Evolutionary conservation across 2,329 filamentous ascomycete species (phyloP), one percentile per base, ranked within the genome.

Genomic region (Botryotinia convoluta): DNA sequence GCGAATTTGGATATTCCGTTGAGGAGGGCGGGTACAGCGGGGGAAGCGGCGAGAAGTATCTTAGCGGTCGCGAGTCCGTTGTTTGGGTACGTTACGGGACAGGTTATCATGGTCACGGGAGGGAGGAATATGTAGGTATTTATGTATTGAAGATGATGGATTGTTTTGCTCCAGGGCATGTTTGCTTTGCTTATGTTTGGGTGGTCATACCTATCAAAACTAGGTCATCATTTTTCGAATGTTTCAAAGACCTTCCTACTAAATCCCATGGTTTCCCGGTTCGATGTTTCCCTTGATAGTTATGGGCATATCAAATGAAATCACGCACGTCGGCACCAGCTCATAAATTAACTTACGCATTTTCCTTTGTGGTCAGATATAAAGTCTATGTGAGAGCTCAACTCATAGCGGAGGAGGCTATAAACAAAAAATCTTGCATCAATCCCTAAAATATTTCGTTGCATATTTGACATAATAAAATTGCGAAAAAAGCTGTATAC

Each of bases 21-120:
- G 72, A 85, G 93, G 62, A 87, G 94, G 79, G 89, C 93, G 0
- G 94, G 93, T 0, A 91, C 89, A 35, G 90, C 94, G 0, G 91
- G 90, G 4, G 94, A 97, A 84, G 94, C 94, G 18, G 94, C 94
- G 39, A 89, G 89, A 74, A 89, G 90, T 54, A 89, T 97, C 69
- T 80, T 97, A 81, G 93, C 91, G 10, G 90, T 96, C 42, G 92
- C 91, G 3, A 95, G 93, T 80, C 94, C 94, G 42, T 82, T 95
- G 79, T 94, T 96, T 79, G 90, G 90, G 59, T 97, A 97, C 84
- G 93, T 97, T 6, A 91, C 88, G 75, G 94, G 94, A 0, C 93
- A 97, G 87, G 95, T 93, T 0, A 92, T 97, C 77, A 93, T 91
- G 84, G 93, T 96, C 70, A 96, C 93, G 8, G 94, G 93, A 22